These are phyloP conservation scores for Alternaria metachromatica DNA, from an alignment of 2,329 filamentous ascomycete species.

Conservation along the genomic window DNA sequence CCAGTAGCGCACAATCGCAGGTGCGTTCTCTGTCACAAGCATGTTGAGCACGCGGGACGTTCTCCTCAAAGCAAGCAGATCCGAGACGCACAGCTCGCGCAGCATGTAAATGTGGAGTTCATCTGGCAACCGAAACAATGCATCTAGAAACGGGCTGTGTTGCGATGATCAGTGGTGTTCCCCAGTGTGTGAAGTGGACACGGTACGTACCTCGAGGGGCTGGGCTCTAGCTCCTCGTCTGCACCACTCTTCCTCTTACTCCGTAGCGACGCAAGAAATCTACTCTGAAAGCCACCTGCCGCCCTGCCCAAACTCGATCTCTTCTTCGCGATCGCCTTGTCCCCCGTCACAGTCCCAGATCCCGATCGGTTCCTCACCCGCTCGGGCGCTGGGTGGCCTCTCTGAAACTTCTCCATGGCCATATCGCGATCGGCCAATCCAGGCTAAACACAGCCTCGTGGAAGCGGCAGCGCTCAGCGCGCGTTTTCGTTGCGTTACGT, in stretches of 20 bases:
- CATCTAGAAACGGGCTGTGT: constrained; percentile 38
- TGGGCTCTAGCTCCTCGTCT: constrained; percentile 25
- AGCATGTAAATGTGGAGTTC: constrained; percentile 46
- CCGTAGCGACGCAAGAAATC: constrained; percentile 41
- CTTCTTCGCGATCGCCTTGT: constrained; percentile 33
- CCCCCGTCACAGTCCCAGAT: constrained; percentile 18
- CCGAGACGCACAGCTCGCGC: constrained; percentile 42
- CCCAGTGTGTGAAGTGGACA: background rate
- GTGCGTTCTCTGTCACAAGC: constrained; percentile 40
- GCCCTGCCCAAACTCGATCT: constrained; percentile 40
- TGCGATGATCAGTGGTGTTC: constrained; percentile 6
- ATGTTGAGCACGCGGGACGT: constrained; percentile 42
- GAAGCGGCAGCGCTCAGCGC: constrained; percentile 12
- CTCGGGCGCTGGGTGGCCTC: constrained; percentile 25
- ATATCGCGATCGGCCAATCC: constrained; percentile 12
- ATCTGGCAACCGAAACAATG: constrained; percentile 42
- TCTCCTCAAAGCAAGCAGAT: constrained; percentile 40
- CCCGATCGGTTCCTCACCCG: constrained; percentile 21
- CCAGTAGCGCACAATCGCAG: constrained; percentile 46
- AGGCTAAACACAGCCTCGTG: constrained; percentile 7
- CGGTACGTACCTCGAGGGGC: constrained; percentile 32
- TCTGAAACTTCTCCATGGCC: constrained; percentile 35
- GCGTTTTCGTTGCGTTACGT: constrained; percentile 21
- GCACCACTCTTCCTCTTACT: constrained; percentile 32
- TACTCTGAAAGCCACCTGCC: constrained; percentile 42